A percentile compares a stretch with the other conserved stretches of the same genome.
These are phyloP conservation scores for Symbiodinium natans DNA, from an alignment of 73 alveolate species.

Conservation along the genomic window DNA sequence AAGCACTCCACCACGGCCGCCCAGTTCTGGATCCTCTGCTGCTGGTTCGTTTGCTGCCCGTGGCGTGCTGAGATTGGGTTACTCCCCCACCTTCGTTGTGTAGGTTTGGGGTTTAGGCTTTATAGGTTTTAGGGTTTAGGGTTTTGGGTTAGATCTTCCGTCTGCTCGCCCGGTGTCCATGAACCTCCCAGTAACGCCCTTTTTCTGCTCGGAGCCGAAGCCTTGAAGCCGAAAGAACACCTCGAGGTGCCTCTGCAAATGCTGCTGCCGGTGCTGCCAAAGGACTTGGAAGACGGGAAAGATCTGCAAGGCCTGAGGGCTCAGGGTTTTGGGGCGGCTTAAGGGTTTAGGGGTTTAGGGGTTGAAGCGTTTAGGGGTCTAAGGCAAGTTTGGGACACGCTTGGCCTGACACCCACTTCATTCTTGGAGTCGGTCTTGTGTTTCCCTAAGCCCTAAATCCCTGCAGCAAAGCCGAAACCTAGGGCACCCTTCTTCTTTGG, in stretches of 20 bases:
- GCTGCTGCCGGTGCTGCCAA: constrained; percentile 3
- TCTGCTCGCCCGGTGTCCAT: too few relatives aligned
- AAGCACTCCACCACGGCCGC: background rate
- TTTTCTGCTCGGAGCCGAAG: too few relatives aligned
- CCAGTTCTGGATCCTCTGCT: background rate
- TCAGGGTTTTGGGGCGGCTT: background rate
- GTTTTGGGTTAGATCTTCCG: background rate
- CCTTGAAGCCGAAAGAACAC: too few relatives aligned
- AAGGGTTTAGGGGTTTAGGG: background rate
- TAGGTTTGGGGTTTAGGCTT: background rate
- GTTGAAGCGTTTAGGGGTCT: background rate
- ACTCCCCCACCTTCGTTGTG: background rate
- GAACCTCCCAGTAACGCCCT: too few relatives aligned
- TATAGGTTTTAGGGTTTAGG: background rate
- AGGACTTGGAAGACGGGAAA: background rate
- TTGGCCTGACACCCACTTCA: too few relatives aligned
- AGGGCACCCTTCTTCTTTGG: too few relatives aligned
- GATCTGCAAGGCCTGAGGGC: background rate
- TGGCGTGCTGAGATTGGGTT: background rate
- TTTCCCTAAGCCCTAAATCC: too few relatives aligned
- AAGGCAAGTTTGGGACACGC: too few relatives aligned
- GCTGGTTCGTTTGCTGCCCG: constrained; percentile 17
- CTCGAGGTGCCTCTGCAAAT: background rate
- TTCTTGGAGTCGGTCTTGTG: too few relatives aligned
- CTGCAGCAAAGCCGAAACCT: too few relatives aligned